Conservation (phyloP, 192 early-diverging fungal genomes). For the Nowakowskiella sp. region DNA sequence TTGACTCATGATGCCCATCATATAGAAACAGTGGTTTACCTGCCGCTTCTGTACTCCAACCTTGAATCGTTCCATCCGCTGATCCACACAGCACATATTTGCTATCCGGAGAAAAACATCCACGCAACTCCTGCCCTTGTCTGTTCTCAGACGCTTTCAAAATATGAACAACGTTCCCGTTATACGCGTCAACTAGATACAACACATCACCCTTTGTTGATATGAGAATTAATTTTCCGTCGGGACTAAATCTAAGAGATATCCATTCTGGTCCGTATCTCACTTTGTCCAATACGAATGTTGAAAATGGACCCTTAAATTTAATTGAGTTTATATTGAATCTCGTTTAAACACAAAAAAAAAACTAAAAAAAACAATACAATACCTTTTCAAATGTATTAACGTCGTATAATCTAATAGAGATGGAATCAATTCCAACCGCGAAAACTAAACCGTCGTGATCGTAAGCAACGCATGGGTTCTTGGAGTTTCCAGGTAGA, state of each 20-base stretch:
- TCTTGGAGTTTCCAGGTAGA: conserved; percentile 25
- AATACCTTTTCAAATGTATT: conserved; percentile 42
- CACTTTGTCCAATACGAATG: conserved; percentile 10
- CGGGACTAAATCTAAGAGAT: conserved; percentile 60
- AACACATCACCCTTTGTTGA: conserved; percentile 49
- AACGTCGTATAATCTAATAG: conserved; percentile 66
- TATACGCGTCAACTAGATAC: conserved; percentile 64
- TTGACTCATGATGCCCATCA: conserved; percentile 37
- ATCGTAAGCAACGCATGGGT: conserved; percentile 64
- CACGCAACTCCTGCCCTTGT: conserved; percentile 39
- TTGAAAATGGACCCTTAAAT: conserved; percentile 27
- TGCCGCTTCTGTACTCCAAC: conserved; percentile 52
- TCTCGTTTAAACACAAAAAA: background rate
- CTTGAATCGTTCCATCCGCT: conserved; percentile 48
- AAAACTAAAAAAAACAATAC: conserved; percentile 1
- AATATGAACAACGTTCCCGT: conserved; percentile 30
- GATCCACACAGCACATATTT: conserved; percentile 64
- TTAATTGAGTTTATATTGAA: conserved; percentile 12
- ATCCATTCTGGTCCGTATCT: conserved; percentile 37
- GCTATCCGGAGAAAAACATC: conserved; percentile 63
- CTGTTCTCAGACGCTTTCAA: conserved; percentile 26
- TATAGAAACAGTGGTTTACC: conserved; percentile 12
- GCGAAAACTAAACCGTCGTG: conserved; percentile 74
- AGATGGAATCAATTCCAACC: conserved; percentile 39
- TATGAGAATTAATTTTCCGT: conserved; percentile 66